A percentile compares a stretch with the other conserved stretches of the same genome.
Evolutionary conservation across 2,329 filamentous ascomycete genomes (phyloP).

Genomic region (Onygenales sp.): DNA sequence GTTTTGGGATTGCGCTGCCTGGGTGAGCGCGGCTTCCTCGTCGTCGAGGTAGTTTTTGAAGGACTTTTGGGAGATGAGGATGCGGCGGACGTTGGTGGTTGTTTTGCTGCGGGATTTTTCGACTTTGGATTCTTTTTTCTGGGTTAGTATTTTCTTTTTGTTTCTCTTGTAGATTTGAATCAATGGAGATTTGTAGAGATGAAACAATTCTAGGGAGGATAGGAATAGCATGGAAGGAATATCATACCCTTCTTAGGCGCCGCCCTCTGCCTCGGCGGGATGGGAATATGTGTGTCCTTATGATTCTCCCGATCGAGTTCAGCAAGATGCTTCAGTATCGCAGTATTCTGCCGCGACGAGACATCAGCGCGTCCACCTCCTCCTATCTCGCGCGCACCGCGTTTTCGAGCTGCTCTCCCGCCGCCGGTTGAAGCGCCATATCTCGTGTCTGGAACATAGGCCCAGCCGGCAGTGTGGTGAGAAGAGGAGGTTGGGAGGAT

Average conservation of each 20-base stretch:
- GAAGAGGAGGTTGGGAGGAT: slow-evolving; percentile 64
- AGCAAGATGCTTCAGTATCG: slow-evolving; percentile 70
- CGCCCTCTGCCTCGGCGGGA: slow-evolving; percentile 47
- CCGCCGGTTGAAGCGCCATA: slow-evolving; percentile 47
- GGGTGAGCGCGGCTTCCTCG: slow-evolving; percentile 35
- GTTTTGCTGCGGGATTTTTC: slow-evolving; percentile 28
- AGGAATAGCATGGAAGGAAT: neutral
- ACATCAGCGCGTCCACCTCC: slow-evolving; percentile 53
- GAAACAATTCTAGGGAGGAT: neutral
- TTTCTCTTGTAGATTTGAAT: neutral
- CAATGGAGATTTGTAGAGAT: neutral
- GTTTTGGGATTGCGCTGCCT: slow-evolving; percentile 10
- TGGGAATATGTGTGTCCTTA: slow-evolving; percentile 60
- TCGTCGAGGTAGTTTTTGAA: slow-evolving; percentile 44
- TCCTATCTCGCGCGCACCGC: slow-evolving; percentile 52
- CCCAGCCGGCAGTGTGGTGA: slow-evolving; percentile 74
- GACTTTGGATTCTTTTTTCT: slow-evolving; percentile 11
- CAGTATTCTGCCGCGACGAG: slow-evolving; percentile 65
- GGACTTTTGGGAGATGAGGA: slow-evolving; percentile 40
- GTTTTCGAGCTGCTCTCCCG: slow-evolving; percentile 54
- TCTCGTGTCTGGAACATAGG: slow-evolving; percentile 72
- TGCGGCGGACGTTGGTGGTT: slow-evolving; percentile 38
- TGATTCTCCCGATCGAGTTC: slow-evolving; percentile 74
- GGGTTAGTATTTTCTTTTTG: neutral
- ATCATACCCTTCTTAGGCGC: slow-evolving; percentile 31